Conservation (phyloP, 768 basidiomycete species). For the Boletus reticuloceps region DNA sequence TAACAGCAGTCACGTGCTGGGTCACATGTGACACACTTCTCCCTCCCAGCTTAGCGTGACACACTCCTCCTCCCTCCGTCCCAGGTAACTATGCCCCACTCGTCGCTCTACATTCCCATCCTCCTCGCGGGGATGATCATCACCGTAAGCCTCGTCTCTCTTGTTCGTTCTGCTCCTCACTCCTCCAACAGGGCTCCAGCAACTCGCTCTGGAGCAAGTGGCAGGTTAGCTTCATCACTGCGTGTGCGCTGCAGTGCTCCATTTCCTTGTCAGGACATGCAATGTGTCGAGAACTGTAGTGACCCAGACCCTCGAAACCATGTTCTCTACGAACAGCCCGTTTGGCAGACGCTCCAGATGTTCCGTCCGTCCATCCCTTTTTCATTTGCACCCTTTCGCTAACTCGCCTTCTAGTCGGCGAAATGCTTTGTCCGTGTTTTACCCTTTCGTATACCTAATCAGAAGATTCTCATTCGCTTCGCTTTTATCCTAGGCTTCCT, state of each 20-base stretch:
- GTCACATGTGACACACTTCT: conserved; percentile 19
- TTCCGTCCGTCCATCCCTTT: conserved; percentile 56
- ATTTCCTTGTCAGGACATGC: conserved; percentile 71
- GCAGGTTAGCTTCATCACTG: conserved; percentile 49
- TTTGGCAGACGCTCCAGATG: conserved; percentile 91
- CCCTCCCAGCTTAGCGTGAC: conserved; percentile 5
- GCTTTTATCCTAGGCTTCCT: conserved; percentile 63
- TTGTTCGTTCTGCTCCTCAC: not conserved
- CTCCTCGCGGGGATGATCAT: conserved; percentile 93
- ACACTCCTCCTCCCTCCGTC: not conserved
- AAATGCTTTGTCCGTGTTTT: conserved; percentile 82
- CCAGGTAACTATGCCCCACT: conserved; percentile 49
- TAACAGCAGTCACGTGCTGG: conserved; percentile 13
- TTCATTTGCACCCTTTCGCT: conserved; percentile 13
- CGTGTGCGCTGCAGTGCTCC: not conserved
- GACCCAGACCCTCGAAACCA: conserved; percentile 57
- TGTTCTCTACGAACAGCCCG: conserved; percentile 90
- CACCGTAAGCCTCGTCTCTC: conserved; percentile 47
- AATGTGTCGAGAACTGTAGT: conserved; percentile 93
- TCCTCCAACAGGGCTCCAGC: conserved; percentile 57
- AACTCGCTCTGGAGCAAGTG: conserved; percentile 84
- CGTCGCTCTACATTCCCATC: conserved; percentile 65
- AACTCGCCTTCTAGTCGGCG: conserved; percentile 68
- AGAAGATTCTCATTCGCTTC: conserved; percentile 15
- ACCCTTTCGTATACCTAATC: conserved; percentile 5